Evolutionary conservation across 2,329 filamentous ascomycete species (phyloP).

Genomic region (Xylariaceae sp.): DNA sequence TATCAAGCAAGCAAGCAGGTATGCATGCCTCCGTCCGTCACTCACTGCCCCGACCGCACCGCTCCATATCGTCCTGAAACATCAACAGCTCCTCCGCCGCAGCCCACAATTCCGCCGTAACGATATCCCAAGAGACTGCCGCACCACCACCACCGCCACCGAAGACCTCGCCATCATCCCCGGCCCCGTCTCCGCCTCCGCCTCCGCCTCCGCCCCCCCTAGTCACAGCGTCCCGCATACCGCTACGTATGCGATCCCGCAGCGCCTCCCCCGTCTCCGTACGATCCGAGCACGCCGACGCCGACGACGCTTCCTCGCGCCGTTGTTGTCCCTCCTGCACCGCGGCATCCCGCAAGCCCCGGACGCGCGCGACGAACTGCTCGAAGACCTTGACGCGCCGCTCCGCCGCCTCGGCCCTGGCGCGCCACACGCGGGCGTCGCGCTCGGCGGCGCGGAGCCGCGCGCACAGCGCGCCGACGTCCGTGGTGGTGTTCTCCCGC

Average conservation of each 20-base stretch:
- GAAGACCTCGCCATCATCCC: background rate
- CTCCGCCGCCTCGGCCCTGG: constrained; percentile 58
- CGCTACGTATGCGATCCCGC: background rate
- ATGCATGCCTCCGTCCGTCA: too few species aligned
- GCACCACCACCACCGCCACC: too few species aligned
- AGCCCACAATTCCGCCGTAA: background rate
- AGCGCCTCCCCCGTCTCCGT: background rate
- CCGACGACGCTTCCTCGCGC: too few species aligned
- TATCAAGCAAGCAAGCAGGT: too few species aligned
- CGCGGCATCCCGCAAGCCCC: constrained; percentile 13
- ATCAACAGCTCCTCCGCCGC: background rate
- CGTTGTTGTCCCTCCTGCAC: constrained; percentile 2
- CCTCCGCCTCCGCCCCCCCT: background rate
- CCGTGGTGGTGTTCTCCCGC: constrained; percentile 44
- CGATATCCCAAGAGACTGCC: too few species aligned
- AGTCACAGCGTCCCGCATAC: background rate
- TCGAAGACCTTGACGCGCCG: constrained; percentile 52
- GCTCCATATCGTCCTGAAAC: background rate
- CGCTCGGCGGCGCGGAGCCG: constrained; percentile 48
- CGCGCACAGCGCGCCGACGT: constrained; percentile 51
- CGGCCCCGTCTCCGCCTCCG: background rate
- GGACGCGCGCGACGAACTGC: constrained; percentile 40
- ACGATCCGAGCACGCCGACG: background rate
- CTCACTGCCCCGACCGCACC: background rate
- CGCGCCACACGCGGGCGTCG: constrained; percentile 54